Conservation (phyloP, 257 asterid genomes). For the Scutellaria galericulata region DNA sequence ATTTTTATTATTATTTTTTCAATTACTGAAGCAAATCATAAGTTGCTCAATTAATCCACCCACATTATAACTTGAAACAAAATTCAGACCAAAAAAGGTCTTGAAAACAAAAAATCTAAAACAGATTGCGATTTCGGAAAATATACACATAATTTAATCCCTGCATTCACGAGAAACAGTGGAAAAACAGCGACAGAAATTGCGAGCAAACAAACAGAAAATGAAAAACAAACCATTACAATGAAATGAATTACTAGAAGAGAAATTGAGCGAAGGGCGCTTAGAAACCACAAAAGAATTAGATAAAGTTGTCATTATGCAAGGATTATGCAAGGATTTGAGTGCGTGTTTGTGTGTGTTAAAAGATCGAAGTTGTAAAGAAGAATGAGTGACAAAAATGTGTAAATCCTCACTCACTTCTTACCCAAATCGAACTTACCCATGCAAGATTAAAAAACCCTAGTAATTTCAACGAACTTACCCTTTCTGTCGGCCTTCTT, state of each 20-base stretch:
- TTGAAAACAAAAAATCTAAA: no score
- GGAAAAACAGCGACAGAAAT: conserved; percentile 10
- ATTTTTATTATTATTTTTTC: no score
- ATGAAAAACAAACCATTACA: neutral
- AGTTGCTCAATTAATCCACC: no score
- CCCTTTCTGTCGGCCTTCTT: no score
- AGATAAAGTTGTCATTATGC: conserved; percentile 56
- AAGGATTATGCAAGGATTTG: conserved; percentile 10
- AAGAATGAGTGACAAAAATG: conserved; percentile 11
- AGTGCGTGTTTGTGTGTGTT: conserved; percentile 13
- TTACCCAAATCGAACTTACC: neutral
- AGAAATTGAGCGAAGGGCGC: conserved; percentile 37
- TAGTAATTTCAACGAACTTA: no score
- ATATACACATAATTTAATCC: no score
- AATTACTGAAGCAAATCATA: no score
- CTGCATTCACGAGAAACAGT: no score
- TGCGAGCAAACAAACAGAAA: neutral
- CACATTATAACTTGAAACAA: no score
- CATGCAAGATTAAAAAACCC: no score
- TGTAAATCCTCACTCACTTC: neutral
- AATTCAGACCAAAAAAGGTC: no score
- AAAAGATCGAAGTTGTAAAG: conserved; percentile 3
- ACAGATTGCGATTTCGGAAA: no score
- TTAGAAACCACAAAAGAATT: conserved; percentile 46
- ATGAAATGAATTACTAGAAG: conserved; percentile 44